Evolutionary conservation across 768 basidiomycete species (phyloP).

Genomic region (Lactarius hatsudake): DNA sequence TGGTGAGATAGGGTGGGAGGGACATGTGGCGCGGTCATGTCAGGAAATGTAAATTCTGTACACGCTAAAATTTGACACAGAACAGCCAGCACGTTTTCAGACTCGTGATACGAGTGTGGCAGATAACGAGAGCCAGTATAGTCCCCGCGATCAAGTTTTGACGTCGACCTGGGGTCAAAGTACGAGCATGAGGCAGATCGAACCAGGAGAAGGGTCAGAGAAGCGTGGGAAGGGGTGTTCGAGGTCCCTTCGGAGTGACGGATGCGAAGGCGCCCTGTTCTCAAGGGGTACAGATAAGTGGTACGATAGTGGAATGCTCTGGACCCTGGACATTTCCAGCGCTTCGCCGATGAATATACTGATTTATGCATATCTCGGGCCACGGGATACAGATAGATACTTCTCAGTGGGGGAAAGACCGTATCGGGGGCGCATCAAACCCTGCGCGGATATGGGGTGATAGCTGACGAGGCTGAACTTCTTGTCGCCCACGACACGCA

Average conservation of each 20-base stretch:
- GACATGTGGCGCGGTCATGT: not conserved
- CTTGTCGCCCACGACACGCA: slow-evolving; percentile 3
- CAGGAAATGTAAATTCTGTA: not conserved
- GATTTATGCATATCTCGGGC: slow-evolving; percentile 6
- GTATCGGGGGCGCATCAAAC: slow-evolving; percentile 18
- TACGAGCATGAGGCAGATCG: slow-evolving; percentile 4
- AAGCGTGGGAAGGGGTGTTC: slow-evolving; percentile 12
- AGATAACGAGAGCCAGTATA: not conserved
- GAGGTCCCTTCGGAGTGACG: slow-evolving; percentile 22
- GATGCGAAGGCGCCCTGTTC: slow-evolving; percentile 18
- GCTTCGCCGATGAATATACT: slow-evolving; percentile 16
- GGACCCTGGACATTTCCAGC: slow-evolving; percentile 22
- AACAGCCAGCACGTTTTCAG: not conserved
- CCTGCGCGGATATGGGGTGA: slow-evolving; percentile 11
- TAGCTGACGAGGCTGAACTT: slow-evolving; percentile 7
- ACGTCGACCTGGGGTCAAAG: slow-evolving; percentile 1
- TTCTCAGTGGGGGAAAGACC: slow-evolving; percentile 10
- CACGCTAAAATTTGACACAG: not conserved
- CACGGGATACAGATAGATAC: slow-evolving; percentile 5
- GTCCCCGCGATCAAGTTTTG: not conserved
- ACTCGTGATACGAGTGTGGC: not conserved
- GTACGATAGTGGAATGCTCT: slow-evolving; percentile 21
- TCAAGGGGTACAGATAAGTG: slow-evolving; percentile 19
- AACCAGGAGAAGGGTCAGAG: not conserved
- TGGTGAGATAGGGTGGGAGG: not conserved